Conservation (phyloP, 192 early-diverging fungal species). For the Umbelopsis vinacea region DNA sequence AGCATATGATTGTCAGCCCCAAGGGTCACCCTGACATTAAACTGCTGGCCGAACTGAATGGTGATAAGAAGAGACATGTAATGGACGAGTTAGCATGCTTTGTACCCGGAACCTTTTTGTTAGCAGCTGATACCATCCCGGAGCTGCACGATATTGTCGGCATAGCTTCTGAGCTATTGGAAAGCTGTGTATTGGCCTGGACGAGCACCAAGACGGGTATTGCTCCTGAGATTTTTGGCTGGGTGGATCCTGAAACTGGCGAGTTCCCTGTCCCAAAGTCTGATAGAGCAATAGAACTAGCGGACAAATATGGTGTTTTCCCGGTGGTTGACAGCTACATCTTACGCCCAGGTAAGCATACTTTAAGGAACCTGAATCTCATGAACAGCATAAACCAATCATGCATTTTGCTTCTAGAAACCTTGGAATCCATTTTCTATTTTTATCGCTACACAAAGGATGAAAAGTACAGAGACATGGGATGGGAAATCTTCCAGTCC, state of each 20-base stretch:
- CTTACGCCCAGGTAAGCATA: constrained; percentile 53
- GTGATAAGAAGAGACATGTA: not conserved
- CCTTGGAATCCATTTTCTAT: constrained; percentile 72
- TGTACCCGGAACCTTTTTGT: constrained; percentile 51
- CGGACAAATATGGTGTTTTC: constrained; percentile 25
- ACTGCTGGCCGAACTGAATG: constrained; percentile 23
- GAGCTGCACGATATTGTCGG: constrained; percentile 39
- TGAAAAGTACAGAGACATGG: constrained; percentile 64
- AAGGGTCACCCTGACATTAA: constrained; percentile 1
- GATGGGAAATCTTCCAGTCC: constrained; percentile 65
- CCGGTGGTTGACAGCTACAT: constrained; percentile 35
- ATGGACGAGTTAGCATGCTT: constrained; percentile 54
- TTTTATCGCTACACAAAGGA: constrained; percentile 77
- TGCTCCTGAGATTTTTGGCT: constrained; percentile 54
- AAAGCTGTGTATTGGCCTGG: constrained; percentile 56
- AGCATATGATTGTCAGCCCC: constrained; percentile 29
- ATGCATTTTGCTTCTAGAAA: constrained; percentile 49
- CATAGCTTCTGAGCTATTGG: constrained; percentile 44
- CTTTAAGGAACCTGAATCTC: not conserved
- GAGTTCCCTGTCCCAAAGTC: constrained; percentile 7
- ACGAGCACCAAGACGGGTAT: constrained; percentile 50
- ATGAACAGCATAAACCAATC: not conserved
- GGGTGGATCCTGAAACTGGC: constrained; percentile 12
- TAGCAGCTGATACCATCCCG: constrained; percentile 48
- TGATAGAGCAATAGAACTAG: not conserved